phyloP scores from a whole-genome alignment of 768 basidiomycete species.

The Trametes sanguinea region DNA sequence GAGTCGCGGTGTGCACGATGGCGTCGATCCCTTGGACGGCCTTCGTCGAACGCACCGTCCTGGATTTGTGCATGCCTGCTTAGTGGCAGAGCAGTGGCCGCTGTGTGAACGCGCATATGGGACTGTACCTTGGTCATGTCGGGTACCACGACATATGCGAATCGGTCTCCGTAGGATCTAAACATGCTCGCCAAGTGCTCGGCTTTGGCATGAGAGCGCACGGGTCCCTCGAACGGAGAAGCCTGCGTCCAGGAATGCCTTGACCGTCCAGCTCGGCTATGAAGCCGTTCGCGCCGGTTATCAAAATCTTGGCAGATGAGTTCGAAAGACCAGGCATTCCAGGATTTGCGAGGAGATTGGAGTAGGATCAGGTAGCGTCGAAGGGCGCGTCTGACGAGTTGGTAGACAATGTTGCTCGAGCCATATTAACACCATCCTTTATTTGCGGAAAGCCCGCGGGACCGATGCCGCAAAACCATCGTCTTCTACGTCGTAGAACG shows the following conservation, averaged over 20 bases:
- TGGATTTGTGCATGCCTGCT: background rate
- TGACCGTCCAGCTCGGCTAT: conserved; percentile 59
- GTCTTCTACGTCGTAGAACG: no score
- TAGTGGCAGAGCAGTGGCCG: background rate
- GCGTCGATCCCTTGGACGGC: conserved; percentile 28
- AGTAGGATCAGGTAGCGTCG: no score
- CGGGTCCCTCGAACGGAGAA: conserved; percentile 63
- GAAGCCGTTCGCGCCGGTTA: conserved; percentile 60
- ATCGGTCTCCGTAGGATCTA: conserved; percentile 50
- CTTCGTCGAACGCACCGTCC: conserved; percentile 29
- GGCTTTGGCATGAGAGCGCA: conserved; percentile 59
- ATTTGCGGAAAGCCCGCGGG: no score
- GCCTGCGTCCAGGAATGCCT: conserved; percentile 57
- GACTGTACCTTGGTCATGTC: conserved; percentile 57
- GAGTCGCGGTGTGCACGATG: conserved; percentile 28
- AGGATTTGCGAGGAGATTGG: no score
- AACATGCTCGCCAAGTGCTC: conserved; percentile 55
- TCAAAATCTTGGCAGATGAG: conserved; percentile 9
- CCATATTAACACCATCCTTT: no score
- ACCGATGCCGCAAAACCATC: no score
- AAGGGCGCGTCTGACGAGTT: no score
- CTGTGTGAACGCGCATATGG: background rate
- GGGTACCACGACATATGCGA: conserved; percentile 68
- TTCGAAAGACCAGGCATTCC: background rate
- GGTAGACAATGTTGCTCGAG: no score